phyloP scores from a whole-genome alignment of 2,329 filamentous ascomycete genomes.

The Macrophomina phaseolina region DNA sequence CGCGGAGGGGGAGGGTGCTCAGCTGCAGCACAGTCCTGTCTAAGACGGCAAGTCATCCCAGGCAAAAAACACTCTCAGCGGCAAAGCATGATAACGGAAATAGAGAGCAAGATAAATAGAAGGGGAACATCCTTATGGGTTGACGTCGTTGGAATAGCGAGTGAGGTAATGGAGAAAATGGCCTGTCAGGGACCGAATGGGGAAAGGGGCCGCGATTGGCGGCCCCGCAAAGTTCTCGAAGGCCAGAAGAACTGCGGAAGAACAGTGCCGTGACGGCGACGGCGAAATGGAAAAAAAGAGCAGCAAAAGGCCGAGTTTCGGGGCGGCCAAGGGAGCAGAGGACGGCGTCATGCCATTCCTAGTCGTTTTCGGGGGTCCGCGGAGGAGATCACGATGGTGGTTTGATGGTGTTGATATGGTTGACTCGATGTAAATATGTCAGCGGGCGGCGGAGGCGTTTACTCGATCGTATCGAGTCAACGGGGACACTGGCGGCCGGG shows the following conservation, averaged over 20 bases:
- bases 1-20: no score
- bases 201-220: neutral
- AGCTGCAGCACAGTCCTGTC: no score
- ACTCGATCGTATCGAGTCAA: constrained; percentile 22
- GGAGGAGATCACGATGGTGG: neutral
- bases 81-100: no score
- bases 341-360: neutral
- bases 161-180: no score
- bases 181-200: no score
- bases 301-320: neutral
- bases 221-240: constrained; percentile 13
- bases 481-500: neutral
- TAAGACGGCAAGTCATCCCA: no score
- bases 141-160: no score
- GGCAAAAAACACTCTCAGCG: no score
- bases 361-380: neutral
- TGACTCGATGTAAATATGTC: constrained; percentile 24
- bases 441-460: constrained; percentile 1
- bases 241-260: neutral
- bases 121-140: no score
- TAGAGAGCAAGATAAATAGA: no score
- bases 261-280: neutral
- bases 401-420: constrained; percentile 24
- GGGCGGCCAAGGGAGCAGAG: neutral
- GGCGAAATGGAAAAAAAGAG: neutral